Evolutionary conservation across 2,329 filamentous ascomycete species (phyloP).

Genomic region (Hawksworthiomyces lignivorus): DNA sequence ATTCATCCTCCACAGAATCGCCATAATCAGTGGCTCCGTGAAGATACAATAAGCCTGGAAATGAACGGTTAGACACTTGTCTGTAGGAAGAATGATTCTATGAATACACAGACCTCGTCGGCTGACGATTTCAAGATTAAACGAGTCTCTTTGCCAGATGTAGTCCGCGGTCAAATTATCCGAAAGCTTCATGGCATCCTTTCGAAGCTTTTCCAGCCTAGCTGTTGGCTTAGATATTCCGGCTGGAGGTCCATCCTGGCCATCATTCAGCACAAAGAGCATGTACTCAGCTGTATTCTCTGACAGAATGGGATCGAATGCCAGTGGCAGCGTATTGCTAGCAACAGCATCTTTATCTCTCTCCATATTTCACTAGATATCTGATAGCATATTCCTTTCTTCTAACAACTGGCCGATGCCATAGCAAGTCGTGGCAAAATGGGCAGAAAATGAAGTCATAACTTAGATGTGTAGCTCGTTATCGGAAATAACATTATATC

Average conservation of each 20-base stretch:
- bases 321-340: background rate
- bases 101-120: constrained; percentile 42
- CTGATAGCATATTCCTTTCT: no score
- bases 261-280: constrained; percentile 58
- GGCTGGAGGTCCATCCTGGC: constrained; percentile 31
- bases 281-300: constrained; percentile 85
- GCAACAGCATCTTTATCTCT: background rate
- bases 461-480: no score
- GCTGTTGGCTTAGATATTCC: constrained; percentile 46
- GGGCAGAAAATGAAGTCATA: no score
- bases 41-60: constrained; percentile 51
- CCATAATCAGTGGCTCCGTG: constrained; percentile 78
- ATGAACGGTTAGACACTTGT: no score
- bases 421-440: no score
- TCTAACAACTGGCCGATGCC: no score
- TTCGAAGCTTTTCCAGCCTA: constrained; percentile 64
- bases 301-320: constrained; percentile 37
- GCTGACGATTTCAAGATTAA: constrained; percentile 60
- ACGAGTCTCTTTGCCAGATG: constrained; percentile 87
- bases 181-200: constrained; percentile 54
- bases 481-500: no score
- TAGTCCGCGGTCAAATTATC: constrained; percentile 68
- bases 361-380: constrained; percentile 2
- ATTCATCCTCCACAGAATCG: constrained; percentile 94
- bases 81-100: no score